Evolutionary conservation across 192 early-diverging fungal genomes (phyloP), one percentile per base, ranked within the genome.

Genomic region (Geranomyces variabilis): DNA sequence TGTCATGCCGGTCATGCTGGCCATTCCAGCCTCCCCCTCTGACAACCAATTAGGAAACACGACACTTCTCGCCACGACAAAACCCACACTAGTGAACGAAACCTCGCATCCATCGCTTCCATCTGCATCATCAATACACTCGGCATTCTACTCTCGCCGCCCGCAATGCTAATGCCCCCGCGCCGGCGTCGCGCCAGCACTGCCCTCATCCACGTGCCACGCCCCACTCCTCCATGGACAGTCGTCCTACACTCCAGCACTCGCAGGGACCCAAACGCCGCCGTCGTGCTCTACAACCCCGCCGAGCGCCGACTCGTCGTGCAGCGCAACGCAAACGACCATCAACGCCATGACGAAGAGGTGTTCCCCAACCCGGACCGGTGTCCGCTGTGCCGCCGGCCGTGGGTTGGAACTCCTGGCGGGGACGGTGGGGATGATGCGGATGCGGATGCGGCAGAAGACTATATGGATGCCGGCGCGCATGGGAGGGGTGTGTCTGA

Each of bases 241-340:
- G 70, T 72, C 28, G 62, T 72, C 15, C 51, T 72, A 12, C 62
- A 72, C 47, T 14, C 46, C 51, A 30, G 29, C 19, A 22, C 44
- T 5, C 36, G 48, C 14, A 60, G 70, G 29, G 51, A 53, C 36
- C 36, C 36, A 41, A 41, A 41, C 15, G 51, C 51, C 31, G 24
- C 58, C 43, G 70, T 51, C 17, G 70, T 72, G 34, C 70, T 72
- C 13, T 72, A 53, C 62, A 65, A 72, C 34, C 44, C 29, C 6
- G 24, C 24, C 0, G 70, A 65, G n/a, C 62, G 62, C 41, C 64
- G 64, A 31, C n/a, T 72, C 5, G 59, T 36, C 22, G 70, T 72
- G n/a, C 55, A 46, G 57, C 70, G 70, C 6, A 41, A 19, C n/a
- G 13, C 56, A 41, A 6, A 33, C 36, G 21, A 26, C 36, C 36